Base-by-base conservation (phyloP, 2,329 filamentous ascomycete species). In the Elsinoe necatrix region DNA sequence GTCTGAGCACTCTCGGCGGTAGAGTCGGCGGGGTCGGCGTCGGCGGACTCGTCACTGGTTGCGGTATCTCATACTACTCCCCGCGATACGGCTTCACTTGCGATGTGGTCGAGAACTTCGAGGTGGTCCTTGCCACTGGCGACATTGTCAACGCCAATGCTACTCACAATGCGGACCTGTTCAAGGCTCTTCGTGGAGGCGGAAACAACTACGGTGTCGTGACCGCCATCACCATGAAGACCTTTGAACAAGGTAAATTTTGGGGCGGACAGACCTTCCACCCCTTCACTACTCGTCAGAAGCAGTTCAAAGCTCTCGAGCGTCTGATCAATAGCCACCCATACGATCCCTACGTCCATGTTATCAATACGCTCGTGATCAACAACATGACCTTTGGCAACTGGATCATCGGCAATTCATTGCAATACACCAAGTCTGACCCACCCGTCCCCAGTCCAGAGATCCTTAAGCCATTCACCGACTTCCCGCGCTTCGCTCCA, bases 151-250 rank as follows among this genome's bases (percentile, higher is more conserved):
- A 62, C 1, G 68, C 70, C 0, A 78, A 74, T 1, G 66, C 71
- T 11, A 63, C 64, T 0, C 69, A 79, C 61, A 73, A 81, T 35
- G 23, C 64, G 0, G 76, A 79, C 45, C 66, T 79, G 2, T 79
- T 78, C 64, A 79, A 75, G 75, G 73, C 70, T 18, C 57, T 77
- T 20, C 66, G 69, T 3, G 75, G 75, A 23, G 75, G 73, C 1
- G 74, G 74, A 0, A 70, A 73, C 58, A 74, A 73, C 55, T 77
- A 76, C 57, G 75, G 74, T 4, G 68, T 75, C 4, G 72, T 74
- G 1, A 71, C 71, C 0, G 72, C 77, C 50, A 79, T 80, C 63
- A 47, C 41, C 41, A 31, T 61, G n/a, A 42, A 54, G n/a, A 62
- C 62, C 6, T 61, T 63, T 50, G 35, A 57, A 11, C 60, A 63